These are phyloP conservation scores for Saturnispora besseyi DNA, from an alignment of 805 yeast genomes.

Conservation along the genomic window DNA sequence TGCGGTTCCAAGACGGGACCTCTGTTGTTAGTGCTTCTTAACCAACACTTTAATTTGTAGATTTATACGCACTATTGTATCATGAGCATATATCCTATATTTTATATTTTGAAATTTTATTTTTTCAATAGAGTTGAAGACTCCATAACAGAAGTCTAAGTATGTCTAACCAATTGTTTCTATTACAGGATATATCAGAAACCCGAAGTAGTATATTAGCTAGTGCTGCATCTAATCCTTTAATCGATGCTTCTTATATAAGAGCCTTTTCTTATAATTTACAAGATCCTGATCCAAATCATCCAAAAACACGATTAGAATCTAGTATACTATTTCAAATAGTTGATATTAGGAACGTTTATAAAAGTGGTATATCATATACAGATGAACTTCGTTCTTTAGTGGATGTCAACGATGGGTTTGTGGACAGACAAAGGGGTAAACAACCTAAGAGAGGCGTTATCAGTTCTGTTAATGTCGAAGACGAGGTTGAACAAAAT, in stretches of 20 bases:
- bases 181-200: slow-evolving; percentile 7
- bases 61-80: neutral
- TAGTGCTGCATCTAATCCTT: neutral
- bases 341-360: slow-evolving; percentile 44
- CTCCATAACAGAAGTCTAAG: neutral
- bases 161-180: slow-evolving; percentile 1
- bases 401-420: slow-evolving; percentile 50
- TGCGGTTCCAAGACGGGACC: slow-evolving; percentile 94
- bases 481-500: slow-evolving; percentile 14
- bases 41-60: neutral
- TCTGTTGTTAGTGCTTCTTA: slow-evolving; percentile 75
- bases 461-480: slow-evolving; percentile 43
- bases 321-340: slow-evolving; percentile 40
- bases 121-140: neutral
- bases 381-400: slow-evolving; percentile 45
- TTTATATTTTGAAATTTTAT: neutral
- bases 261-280: slow-evolving; percentile 8
- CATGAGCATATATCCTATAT: neutral
- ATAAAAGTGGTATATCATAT: slow-evolving; percentile 41
- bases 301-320: neutral
- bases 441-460: slow-evolving; percentile 20
- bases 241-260: neutral
- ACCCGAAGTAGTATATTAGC: neutral
- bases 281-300: slow-evolving; percentile 6
- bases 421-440: slow-evolving; percentile 45